These are phyloP conservation scores for Kluyveromyces starmeri DNA, from an alignment of 805 yeast species.

Conservation along the genomic window DNA sequence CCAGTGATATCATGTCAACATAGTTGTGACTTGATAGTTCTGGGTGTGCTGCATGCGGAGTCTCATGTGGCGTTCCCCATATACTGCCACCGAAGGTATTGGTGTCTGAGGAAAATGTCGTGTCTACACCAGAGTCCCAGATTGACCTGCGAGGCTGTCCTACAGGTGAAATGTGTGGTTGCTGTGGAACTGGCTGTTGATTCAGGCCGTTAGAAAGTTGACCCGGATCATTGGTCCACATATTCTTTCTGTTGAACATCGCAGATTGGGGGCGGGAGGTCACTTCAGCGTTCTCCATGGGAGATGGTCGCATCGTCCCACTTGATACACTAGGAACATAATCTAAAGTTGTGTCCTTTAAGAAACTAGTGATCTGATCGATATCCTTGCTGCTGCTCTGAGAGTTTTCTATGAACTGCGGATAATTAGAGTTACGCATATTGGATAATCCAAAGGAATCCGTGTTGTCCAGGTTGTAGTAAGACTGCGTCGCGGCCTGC, in stretches of 20 bases:
- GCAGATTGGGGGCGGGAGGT: background rate
- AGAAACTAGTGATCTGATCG: background rate
- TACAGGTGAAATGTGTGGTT: background rate
- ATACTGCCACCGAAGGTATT: constrained; percentile 4
- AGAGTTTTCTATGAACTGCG: too few species aligned
- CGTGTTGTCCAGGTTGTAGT: too few species aligned
- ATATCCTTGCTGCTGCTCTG: too few species aligned
- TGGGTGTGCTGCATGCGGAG: background rate
- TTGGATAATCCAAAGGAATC: too few species aligned
- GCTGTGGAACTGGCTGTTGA: background rate
- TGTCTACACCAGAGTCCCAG: constrained; percentile 18
- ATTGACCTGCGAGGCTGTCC: constrained; percentile 15
- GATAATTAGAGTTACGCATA: too few species aligned
- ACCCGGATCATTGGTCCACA: constrained; percentile 3
- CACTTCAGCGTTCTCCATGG: background rate
- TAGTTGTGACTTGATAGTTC: background rate
- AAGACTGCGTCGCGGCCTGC: background rate
- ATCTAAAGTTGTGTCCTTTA: constrained; percentile 2
- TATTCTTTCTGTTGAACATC: background rate
- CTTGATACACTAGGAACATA: background rate
- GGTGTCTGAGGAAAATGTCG: constrained; percentile 1
- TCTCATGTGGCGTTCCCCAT: constrained; percentile 4
- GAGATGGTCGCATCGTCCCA: background rate
- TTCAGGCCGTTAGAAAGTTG: background rate
- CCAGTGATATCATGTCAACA: background rate